Evolutionary conservation across 1,284 basidiomycete genomes (phyloP), one percentile per base, ranked within the genome.

Genomic region (Pascua sp.): DNA sequence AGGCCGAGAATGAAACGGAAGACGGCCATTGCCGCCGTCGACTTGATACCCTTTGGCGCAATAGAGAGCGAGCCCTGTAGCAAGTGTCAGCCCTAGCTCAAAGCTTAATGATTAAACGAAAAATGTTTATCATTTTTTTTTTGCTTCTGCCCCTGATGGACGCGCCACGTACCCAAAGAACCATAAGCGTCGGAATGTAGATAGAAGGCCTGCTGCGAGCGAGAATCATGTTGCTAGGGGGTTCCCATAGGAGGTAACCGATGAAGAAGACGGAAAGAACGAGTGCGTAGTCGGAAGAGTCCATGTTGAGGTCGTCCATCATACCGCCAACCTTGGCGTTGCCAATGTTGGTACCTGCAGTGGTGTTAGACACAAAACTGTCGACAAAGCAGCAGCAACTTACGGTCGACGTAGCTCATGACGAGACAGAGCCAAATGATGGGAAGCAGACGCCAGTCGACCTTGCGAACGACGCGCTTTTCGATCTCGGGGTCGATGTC

Each of bases 181-280:
- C 47, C 66, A 67, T 67, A 55, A 69, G 55, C 13, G 52, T 49
- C 5, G 68, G 67, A 13, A 70, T 60, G 57, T 60, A 70, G 51
- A 68, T 44, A 17, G 51, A 48, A 15, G 56, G 56, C 8, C 24
- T 37, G 4, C 47, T 49, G 38, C 56, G 56, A 36, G 56, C 32
- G 16, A 57, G 47, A 18, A 80, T 68, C 5, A 81, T 64, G 68
- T 81, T 76, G 46, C 69, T 73, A 0, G 76, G 76, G 11, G 80
- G 71, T 59, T 81, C 80, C 44, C 79, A 73, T 11, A 73, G 69
- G 52, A 78, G 77, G 16, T 58, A 58, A 49, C 63, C 67, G 53
- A 75, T 72, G 63, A 76, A 73, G 68, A 77, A 74, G 63, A 74
- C 67, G 69, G 61, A 16, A 12, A 77, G 65, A 15, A 75, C 67